Conservation (phyloP, 108 stramenopile species). For the Cyclotella choctawhatcheeana region DNA sequence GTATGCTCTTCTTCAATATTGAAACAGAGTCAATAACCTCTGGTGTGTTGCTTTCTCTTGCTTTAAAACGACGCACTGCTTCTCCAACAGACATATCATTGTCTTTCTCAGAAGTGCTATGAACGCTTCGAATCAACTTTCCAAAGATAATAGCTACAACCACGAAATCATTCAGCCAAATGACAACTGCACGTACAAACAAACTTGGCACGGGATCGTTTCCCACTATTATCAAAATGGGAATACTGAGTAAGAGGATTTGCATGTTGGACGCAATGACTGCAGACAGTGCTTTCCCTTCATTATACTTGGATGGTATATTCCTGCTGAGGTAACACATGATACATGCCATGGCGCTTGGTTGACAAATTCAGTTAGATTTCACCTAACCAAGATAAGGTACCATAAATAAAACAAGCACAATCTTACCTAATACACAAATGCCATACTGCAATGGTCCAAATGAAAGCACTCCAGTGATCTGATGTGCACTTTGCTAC, state of each 20-base stretch:
- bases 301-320: background rate
- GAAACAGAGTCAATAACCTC: too few species aligned
- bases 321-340: background rate
- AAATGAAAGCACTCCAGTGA: background rate
- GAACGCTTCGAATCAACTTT: background rate
- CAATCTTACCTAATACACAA: too few species aligned
- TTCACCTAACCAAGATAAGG: too few species aligned
- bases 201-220: background rate
- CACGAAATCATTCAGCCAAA: background rate
- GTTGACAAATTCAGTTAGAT: too few species aligned
- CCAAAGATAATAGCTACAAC: background rate
- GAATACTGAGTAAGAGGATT: background rate
- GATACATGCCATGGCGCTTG: background rate
- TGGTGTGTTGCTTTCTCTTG: too few species aligned
- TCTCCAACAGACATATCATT: background rate
- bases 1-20: too few species aligned
- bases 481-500: background rate
- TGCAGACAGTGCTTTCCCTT: background rate
- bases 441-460: background rate
- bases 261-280: background rate
- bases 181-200: background rate
- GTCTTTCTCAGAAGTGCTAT: background rate
- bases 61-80: background rate
- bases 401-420: too few species aligned
- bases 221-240: background rate